Evolutionary conservation across 495 filamentous ascomycete species (phyloP).

Genomic region (Elasticomyces elasticus): DNA sequence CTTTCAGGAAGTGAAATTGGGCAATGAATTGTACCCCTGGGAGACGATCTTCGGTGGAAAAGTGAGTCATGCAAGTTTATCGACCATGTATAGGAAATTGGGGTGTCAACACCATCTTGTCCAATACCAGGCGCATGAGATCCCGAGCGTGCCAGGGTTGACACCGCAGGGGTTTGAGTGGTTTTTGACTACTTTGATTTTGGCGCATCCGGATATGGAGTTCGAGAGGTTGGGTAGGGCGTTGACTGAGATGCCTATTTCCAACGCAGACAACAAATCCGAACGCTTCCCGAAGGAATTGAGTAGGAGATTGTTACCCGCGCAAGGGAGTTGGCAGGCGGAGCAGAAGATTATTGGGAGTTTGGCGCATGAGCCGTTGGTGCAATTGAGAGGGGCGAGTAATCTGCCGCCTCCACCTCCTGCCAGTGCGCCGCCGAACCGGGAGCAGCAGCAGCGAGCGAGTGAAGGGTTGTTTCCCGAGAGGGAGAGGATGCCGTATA

Average conservation of each 20-base stretch:
- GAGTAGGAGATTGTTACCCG: constrained; percentile 60
- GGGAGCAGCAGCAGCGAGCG: too few species aligned
- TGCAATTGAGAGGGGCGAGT: constrained; percentile 5
- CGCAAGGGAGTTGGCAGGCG: constrained; percentile 24
- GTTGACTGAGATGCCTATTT: constrained; percentile 64
- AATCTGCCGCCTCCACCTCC: constrained; percentile 21
- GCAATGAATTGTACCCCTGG: constrained; percentile 60
- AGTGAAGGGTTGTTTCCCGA: constrained; percentile 38
- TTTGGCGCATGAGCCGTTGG: constrained; percentile 19
- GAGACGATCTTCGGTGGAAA: constrained; percentile 41
- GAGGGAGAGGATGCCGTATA: constrained; percentile 46
- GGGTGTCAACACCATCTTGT: constrained; percentile 74
- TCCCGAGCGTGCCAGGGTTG: constrained; percentile 63
- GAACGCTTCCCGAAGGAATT: constrained; percentile 75
- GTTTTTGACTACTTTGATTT: constrained; percentile 68
- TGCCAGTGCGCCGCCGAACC: constrained; percentile 1
- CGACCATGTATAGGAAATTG: constrained; percentile 64
- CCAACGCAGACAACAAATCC: constrained; percentile 57
- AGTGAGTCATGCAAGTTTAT: constrained; percentile 40
- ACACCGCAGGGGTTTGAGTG: constrained; percentile 69
- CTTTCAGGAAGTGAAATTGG: constrained; percentile 55
- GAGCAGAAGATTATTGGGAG: constrained; percentile 29
- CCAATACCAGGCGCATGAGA: constrained; percentile 39
- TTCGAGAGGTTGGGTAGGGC: constrained; percentile 63
- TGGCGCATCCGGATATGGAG: constrained; percentile 70